Evolutionary conservation across 306 rosid genomes (phyloP).

Genomic region (Pterocarpus macrocarpus): DNA sequence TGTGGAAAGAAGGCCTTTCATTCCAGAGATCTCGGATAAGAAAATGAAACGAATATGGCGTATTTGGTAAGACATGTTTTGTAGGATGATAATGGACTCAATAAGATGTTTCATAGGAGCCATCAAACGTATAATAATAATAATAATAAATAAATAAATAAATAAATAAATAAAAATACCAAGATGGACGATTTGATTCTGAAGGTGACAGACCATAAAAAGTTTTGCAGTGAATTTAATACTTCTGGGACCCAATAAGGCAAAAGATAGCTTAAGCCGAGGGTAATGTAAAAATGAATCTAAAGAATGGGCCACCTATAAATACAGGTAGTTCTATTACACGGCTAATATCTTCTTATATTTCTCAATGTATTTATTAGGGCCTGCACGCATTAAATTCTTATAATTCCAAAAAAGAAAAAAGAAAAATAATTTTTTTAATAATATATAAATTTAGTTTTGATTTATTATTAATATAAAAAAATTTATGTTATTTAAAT

Average conservation of each 20-base stretch:
- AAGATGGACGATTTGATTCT: neutral
- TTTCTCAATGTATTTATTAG: slow-evolving; percentile 33
- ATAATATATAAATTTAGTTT: too few species aligned
- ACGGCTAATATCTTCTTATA: slow-evolving; percentile 24
- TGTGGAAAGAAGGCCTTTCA: neutral
- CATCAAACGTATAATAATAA: neutral
- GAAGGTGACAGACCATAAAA: slow-evolving; percentile 7
- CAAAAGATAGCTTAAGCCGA: slow-evolving; percentile 11
- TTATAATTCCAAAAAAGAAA: neutral
- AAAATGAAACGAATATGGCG: neutral
- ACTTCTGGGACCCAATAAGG: neutral
- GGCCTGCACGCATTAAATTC: slow-evolving; percentile 44
- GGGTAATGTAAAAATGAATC: neutral
- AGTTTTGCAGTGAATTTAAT: slow-evolving; percentile 27
- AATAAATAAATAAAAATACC: neutral
- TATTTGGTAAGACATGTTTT: neutral
- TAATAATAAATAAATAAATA: too few species aligned
- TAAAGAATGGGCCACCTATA: slow-evolving; percentile 26
- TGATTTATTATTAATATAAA: too few species aligned
- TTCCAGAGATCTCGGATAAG: neutral
- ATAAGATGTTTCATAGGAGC: neutral
- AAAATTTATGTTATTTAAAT: too few species aligned
- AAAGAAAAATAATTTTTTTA: neutral
- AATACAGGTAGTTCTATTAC: neutral
- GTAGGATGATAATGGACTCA: too few species aligned